Evolutionary conservation across 1,284 basidiomycete species (phyloP).

Genomic region (Paramarasmius palmivorus): DNA sequence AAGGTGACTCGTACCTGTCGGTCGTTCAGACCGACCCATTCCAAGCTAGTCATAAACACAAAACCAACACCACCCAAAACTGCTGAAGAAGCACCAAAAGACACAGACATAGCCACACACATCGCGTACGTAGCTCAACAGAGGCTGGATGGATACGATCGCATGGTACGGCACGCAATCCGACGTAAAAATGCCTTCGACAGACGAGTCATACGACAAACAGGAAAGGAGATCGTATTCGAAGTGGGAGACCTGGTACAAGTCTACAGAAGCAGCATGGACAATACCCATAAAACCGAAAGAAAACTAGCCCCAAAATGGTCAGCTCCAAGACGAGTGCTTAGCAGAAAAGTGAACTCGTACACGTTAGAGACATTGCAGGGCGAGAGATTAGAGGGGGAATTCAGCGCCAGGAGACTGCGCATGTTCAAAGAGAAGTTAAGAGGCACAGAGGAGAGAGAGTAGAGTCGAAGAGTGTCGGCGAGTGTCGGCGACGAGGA

Average conservation of each 20-base stretch:
- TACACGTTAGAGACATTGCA: conserved; percentile 19
- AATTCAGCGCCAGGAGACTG: conserved; percentile 17
- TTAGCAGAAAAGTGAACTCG: conserved; percentile 13
- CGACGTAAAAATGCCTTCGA: conserved; percentile 27
- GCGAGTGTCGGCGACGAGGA: conserved; percentile 2
- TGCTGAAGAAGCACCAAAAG: neutral
- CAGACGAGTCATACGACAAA: conserved; percentile 14
- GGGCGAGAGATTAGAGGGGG: conserved; percentile 14
- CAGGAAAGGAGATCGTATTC: conserved; percentile 24
- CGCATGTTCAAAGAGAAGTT: conserved; percentile 17
- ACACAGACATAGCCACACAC: conserved; percentile 13
- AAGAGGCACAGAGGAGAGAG: conserved; percentile 4
- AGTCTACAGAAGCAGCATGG: conserved; percentile 27
- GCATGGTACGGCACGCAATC: conserved; percentile 18
- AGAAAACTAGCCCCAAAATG: conserved; percentile 27
- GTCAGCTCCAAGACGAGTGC: conserved; percentile 21
- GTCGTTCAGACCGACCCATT: no score
- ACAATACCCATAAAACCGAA: conserved; percentile 26
- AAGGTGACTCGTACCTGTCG: no score
- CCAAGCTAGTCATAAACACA: conserved; percentile 25
- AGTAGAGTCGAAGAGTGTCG: neutral
- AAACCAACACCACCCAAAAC: conserved; percentile 6
- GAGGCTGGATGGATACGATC: conserved; percentile 21
- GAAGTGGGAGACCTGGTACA: conserved; percentile 29
- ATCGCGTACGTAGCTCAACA: conserved; percentile 24